Conservation (phyloP, 345 rosid species). For the Lepidium didymum region DNA sequence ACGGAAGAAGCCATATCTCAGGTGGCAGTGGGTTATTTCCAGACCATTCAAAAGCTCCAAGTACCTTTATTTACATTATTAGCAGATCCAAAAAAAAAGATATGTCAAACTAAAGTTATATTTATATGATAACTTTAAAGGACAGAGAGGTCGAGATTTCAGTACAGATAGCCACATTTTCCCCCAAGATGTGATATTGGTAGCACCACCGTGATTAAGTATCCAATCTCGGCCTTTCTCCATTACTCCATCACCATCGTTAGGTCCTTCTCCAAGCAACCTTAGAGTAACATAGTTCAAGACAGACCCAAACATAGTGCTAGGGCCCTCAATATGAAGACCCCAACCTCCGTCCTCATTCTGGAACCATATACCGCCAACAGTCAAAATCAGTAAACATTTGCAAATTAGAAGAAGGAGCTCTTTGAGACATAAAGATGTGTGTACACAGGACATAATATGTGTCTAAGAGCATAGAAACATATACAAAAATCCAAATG, state of each 20-base stretch:
- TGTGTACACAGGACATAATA: not conserved
- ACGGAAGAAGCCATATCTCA: slow-evolving; percentile 98
- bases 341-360: slow-evolving; percentile 99
- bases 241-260: slow-evolving; percentile 76
- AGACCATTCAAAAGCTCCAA: slow-evolving; percentile 92
- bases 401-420: not conserved
- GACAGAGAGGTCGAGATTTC: slow-evolving; percentile 16
- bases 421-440: not conserved
- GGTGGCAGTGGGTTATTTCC: slow-evolving; percentile 98
- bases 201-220: slow-evolving; percentile 87
- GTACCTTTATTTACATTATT: slow-evolving; percentile 48
- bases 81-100: slow-evolving; percentile 12
- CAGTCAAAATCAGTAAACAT: not conserved
- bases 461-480: not conserved
- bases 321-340: slow-evolving; percentile 93
- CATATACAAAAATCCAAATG: not conserved
- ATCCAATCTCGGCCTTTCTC: slow-evolving; percentile 87
- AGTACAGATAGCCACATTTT: slow-evolving; percentile 99
- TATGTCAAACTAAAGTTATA: not conserved
- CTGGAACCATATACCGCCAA: slow-evolving; percentile 37
- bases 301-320: slow-evolving; percentile 97
- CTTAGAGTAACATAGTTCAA: slow-evolving; percentile 79
- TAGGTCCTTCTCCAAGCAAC: slow-evolving; percentile 91
- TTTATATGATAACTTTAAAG: slow-evolving; percentile 1
- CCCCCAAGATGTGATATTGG: slow-evolving; percentile 88